These are phyloP conservation scores for Xylaria intraflava DNA, from an alignment of 495 filamentous ascomycete species.

Conservation along the genomic window DNA sequence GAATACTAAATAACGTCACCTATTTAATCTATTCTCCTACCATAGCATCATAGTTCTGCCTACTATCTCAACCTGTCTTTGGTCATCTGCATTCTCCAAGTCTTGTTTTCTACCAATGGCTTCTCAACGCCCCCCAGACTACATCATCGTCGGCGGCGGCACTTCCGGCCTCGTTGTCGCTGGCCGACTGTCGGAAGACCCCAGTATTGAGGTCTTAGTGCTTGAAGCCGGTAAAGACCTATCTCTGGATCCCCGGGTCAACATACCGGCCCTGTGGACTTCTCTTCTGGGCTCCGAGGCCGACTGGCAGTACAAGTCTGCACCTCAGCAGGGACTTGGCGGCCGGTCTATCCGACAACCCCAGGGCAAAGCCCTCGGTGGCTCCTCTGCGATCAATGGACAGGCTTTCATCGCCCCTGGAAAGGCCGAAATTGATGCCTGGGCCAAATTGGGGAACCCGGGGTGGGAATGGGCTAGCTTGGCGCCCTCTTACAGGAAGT, in stretches of 20 bases:
- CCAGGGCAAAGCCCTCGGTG: conserved; percentile 48
- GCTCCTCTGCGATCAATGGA: conserved; percentile 51
- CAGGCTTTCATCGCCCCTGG: conserved; percentile 9
- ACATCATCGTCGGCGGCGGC: conserved; percentile 71
- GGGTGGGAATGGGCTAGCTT: conserved; percentile 47
- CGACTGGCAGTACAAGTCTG: background rate
- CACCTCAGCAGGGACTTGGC: conserved; percentile 22
- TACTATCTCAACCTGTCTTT: too few relatives aligned
- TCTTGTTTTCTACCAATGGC: background rate
- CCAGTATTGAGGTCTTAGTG: conserved; percentile 52
- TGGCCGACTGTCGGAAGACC: conserved; percentile 44
- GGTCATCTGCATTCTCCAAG: background rate
- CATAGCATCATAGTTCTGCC: too few relatives aligned
- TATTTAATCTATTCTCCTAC: too few relatives aligned
- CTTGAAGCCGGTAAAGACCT: conserved; percentile 48
- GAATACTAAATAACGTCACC: too few relatives aligned
- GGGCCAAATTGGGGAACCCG: conserved; percentile 47
- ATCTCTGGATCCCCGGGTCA: conserved; percentile 23
- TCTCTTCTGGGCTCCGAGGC: background rate
- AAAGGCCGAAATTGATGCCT: conserved; percentile 42
- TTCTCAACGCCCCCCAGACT: conserved; percentile 39
- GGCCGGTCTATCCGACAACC: conserved; percentile 43
- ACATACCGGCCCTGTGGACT: conserved; percentile 3
- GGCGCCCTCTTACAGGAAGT: conserved; percentile 41
- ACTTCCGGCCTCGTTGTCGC: conserved; percentile 78